A percentile compares a stretch with the other conserved stretches of the same genome.
Evolutionary conservation across 1,284 basidiomycete genomes (phyloP).

Genomic region (Austropuccinia psidii): DNA sequence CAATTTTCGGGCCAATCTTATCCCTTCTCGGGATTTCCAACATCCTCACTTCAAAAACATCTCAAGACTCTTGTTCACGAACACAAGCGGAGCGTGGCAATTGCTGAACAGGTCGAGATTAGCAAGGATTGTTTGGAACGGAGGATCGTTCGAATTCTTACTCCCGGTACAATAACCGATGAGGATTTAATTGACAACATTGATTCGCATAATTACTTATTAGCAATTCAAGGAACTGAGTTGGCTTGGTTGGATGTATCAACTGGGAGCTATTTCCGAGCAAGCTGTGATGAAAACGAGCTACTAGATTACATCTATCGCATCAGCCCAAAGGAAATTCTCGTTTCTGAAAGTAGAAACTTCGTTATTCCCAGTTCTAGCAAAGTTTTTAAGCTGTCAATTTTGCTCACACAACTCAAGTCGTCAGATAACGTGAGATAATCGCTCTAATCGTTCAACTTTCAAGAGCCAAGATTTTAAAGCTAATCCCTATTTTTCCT

Average conservation of each 20-base stretch:
- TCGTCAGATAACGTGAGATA: not conserved
- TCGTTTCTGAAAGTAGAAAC: slow-evolving; percentile 51
- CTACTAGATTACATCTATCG: slow-evolving; percentile 76
- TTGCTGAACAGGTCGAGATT: slow-evolving; percentile 64
- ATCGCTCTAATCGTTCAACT: not conserved
- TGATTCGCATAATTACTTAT: slow-evolving; percentile 23
- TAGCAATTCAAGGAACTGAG: slow-evolving; percentile 50
- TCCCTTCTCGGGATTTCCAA: slow-evolving; percentile 80
- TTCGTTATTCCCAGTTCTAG: slow-evolving; percentile 1
- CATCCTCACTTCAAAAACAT: slow-evolving; percentile 74
- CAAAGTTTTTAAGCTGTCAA: slow-evolving; percentile 14
- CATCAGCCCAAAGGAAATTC: slow-evolving; percentile 71
- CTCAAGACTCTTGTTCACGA: slow-evolving; percentile 76
- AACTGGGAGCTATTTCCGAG: slow-evolving; percentile 84
- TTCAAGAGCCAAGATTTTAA: not conserved
- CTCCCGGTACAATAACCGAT: slow-evolving; percentile 84
- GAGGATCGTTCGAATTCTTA: slow-evolving; percentile 68
- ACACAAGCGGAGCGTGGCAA: slow-evolving; percentile 70
- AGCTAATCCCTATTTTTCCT: not conserved
- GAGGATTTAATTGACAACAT: slow-evolving; percentile 67
- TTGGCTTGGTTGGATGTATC: slow-evolving; percentile 92
- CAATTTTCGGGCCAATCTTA: slow-evolving; percentile 55
- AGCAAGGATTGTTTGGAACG: slow-evolving; percentile 32
- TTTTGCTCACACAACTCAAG: slow-evolving; percentile 6
- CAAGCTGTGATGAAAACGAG: slow-evolving; percentile 54